Evolutionary conservation across 2,329 filamentous ascomycete genomes (phyloP), one percentile per base, ranked within the genome.

Genomic region (Gaeumannomyces tritici): DNA sequence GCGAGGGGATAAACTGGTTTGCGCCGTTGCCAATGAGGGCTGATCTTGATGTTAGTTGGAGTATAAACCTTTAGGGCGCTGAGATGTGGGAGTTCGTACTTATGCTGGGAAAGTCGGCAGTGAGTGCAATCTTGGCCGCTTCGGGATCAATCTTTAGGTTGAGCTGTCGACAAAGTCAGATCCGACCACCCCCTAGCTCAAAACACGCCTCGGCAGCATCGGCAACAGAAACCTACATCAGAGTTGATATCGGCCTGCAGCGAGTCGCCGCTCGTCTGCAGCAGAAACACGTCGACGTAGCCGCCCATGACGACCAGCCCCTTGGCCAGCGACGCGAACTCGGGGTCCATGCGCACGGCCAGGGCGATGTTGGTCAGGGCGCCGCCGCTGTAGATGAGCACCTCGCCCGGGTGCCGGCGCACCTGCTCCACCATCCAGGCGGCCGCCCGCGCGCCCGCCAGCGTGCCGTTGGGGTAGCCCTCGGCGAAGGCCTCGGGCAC

Each of bases 91-190:
- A 7, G 21, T 7, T 7, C 28, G 21, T 35, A 69, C 67, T 71
- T 62, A 78, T 80, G 54, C 74, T 75, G 8, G 76, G 76, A 65
- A 80, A 82, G 33, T 73, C 67, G 8, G 80, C 78, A 1, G 75
- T 79, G 24, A 83, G 66, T 0, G 77, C 77, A 60, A 81, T 80
- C 65, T 81, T 80, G 24, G 77, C 71, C 3, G 75, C 77, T 68
- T 82, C 79, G 1, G 79, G 79, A 61, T 82, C 79, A 55, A 80
- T 75, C 72, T 80, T 80, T 2, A 81, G 68, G 68, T 81, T 83
- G 67, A 80, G 79, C 65, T 78, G 69, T 31, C 13, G 54, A 12
- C 66, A 70, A 60, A 69, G 69, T 47, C 11, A 24, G 42, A 42
- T 18, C 31, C 12, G 31, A 33, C 31, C 12, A 9, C 33, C 5